phyloP scores from a whole-genome alignment of 2,329 filamentous ascomycete species.

The Phoma sp. region DNA sequence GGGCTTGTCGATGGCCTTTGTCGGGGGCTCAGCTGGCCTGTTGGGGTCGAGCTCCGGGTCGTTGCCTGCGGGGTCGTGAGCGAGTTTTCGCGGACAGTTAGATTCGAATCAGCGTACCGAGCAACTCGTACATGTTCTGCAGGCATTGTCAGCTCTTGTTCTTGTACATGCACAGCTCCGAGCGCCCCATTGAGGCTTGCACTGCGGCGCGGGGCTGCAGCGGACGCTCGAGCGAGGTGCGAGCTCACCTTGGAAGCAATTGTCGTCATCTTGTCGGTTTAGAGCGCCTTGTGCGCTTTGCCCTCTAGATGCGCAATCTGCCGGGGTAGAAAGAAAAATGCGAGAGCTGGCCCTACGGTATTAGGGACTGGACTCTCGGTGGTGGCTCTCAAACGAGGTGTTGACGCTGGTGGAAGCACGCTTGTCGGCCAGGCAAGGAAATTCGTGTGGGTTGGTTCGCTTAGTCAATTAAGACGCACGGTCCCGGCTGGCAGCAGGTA shows the following conservation, averaged over 20 bases:
- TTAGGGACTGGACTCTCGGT: constrained; percentile 49
- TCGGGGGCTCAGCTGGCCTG: constrained; percentile 75
- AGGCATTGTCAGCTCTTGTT: constrained; percentile 45
- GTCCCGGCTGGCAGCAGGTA: background rate
- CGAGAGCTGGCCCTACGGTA: constrained; percentile 49
- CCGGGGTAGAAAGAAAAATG: constrained; percentile 32
- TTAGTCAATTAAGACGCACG: constrained; percentile 31
- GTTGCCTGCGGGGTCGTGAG: constrained; percentile 61
- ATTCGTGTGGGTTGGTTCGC: constrained; percentile 33
- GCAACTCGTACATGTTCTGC: constrained; percentile 96
- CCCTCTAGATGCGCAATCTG: constrained; percentile 52
- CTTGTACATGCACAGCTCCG: background rate
- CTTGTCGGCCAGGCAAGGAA: constrained; percentile 20
- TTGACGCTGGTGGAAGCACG: constrained; percentile 37
- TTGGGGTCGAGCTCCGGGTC: constrained; percentile 75
- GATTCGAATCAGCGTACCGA: constrained; percentile 70
- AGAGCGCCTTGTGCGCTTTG: constrained; percentile 54
- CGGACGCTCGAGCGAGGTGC: constrained; percentile 17
- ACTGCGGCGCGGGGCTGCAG: constrained; percentile 13
- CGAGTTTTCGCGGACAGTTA: constrained; percentile 18
- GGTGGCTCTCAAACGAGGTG: constrained; percentile 35
- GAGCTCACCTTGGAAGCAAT: constrained; percentile 53
- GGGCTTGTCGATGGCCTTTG: constrained; percentile 89
- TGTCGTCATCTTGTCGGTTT: constrained; percentile 49
- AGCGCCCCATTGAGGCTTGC: constrained; percentile 16